Percentiles rank a stretch among this genome's conserved stretches.
Evolutionary conservation across 2,329 filamentous ascomycete genomes (phyloP).

Genomic region (Lachnellula subtilissima): DNA sequence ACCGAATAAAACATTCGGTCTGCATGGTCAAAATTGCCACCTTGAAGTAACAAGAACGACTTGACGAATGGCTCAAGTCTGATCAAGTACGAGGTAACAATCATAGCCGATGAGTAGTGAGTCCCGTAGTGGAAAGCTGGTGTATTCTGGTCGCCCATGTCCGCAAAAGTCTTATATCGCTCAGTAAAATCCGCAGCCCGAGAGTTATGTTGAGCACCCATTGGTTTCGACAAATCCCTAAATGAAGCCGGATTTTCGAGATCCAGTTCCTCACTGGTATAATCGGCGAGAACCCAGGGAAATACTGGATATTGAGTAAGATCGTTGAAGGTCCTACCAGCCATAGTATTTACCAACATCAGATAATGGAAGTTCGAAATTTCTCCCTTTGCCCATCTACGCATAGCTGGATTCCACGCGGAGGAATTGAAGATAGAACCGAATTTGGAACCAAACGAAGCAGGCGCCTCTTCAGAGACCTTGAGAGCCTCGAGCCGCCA

Average conservation of each 20-base stretch:
- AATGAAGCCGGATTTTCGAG: slow-evolving; percentile 79
- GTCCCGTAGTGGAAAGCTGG: slow-evolving; percentile 96
- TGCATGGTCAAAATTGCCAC: slow-evolving; percentile 93
- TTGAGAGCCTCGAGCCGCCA: slow-evolving; percentile 88
- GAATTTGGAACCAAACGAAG: slow-evolving; percentile 77
- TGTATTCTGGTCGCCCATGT: slow-evolving; percentile 73
- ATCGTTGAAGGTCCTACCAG: slow-evolving; percentile 95
- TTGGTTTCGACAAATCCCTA: slow-evolving; percentile 88
- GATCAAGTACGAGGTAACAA: slow-evolving; percentile 93
- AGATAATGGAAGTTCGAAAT: slow-evolving; percentile 98
- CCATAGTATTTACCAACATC: slow-evolving; percentile 98
- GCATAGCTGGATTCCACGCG: slow-evolving; percentile 77
- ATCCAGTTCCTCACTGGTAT: slow-evolving; percentile 89
- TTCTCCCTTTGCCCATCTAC: slow-evolving; percentile 87
- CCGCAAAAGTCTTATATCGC: slow-evolving; percentile 79
- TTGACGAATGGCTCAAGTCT: slow-evolving; percentile 94
- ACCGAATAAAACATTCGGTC: slow-evolving; percentile 95
- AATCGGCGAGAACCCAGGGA: slow-evolving; percentile 94
- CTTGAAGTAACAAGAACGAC: slow-evolving; percentile 88
- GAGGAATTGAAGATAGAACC: slow-evolving; percentile 86
- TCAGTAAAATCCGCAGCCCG: slow-evolving; percentile 77
- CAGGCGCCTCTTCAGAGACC: slow-evolving; percentile 53
- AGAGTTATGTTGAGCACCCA: slow-evolving; percentile 80
- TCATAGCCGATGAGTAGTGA: slow-evolving; percentile 98
- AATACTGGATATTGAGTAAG: slow-evolving; percentile 98